phyloP scores from a whole-genome alignment of 2,329 filamentous ascomycete genomes.

The Fusarium chuoi region DNA sequence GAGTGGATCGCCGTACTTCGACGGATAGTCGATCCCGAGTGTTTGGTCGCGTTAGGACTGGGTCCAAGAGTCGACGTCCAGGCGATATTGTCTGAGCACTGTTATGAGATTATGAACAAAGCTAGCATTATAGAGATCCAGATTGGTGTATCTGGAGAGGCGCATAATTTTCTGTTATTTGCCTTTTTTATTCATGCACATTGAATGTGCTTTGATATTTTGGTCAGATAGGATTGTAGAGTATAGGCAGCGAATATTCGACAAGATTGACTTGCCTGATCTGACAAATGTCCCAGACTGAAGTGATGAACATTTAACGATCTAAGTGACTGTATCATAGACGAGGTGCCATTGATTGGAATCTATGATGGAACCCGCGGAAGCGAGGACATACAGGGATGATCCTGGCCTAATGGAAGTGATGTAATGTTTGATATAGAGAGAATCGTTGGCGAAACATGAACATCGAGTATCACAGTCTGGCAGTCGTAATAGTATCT shows the following conservation, averaged over 20 bases:
- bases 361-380: constrained; percentile 16
- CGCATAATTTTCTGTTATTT: constrained; percentile 11
- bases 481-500: neutral
- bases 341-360: neutral
- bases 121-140: constrained; percentile 18
- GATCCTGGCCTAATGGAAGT: constrained; percentile 13
- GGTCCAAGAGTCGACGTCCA: constrained; percentile 43
- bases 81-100: constrained; percentile 44
- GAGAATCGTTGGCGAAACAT: neutral
- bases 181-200: neutral
- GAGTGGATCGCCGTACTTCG: constrained; percentile 37
- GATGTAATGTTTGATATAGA: constrained; percentile 14
- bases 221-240: neutral
- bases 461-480: neutral
- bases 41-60: constrained; percentile 47
- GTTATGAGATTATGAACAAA: constrained; percentile 32
- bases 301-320: neutral
- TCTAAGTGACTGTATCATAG: neutral
- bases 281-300: neutral
- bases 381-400: constrained; percentile 18
- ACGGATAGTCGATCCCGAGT: constrained; percentile 44
- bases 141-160: constrained; percentile 26
- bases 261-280: neutral
- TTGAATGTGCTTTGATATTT: constrained; percentile 2
- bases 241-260: constrained; percentile 8